Base-by-base conservation (phyloP, 2,329 filamentous ascomycete genomes). In the Colletotrichum truncatum region DNA sequence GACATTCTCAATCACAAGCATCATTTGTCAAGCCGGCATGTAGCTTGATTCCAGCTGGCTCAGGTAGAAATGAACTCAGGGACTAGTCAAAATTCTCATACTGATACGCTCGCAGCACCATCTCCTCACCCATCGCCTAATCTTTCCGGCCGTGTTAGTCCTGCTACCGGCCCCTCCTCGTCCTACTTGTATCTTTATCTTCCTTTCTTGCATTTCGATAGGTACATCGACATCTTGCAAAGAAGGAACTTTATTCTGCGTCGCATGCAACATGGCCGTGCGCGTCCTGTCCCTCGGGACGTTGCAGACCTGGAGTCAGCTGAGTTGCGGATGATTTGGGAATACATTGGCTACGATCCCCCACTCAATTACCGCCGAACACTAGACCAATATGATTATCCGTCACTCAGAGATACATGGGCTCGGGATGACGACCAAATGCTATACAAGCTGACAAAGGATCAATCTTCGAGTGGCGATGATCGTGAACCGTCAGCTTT, bases 381-480 rank as follows among this genome's bases (percentile, higher is more conserved):
- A 0, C 71, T 91, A 5, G 88, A 91, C 63, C 88, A 91, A 68
- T 91, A 84, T 59, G 87, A 86, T 0, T 89, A 90, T 57, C 88
- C 88, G 0, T 87, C 86, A 3, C 76, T 91, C 0, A 78, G 83
- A 9, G 87, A 90, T 32, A 90, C 88, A 0, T 76, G 86, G 41
- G 85, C 86, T 0, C 78, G 88, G 16, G 89, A 91, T 41, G 87
- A 89, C 43, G 88, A 91, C 41, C 88, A 91, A 72, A 90, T 91
- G 85, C 75, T 91, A 6, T 91, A 90, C 73, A 91, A 91, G 69
- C 76, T 90, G 2, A 89, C 87, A 2, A 88, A 87, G 68, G 78
- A 85, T 59, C 75, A 82, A 3, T 61, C 69, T 2, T 70, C 70
- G 11, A 16, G 32, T 21, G 10, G 52, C 58, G 18, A 62, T 64